Percentiles rank a stretch among this genome's conserved stretches.
phyloP scores from a whole-genome alignment of 2,329 filamentous ascomycete species.

The Aspergillus calidoustus region DNA sequence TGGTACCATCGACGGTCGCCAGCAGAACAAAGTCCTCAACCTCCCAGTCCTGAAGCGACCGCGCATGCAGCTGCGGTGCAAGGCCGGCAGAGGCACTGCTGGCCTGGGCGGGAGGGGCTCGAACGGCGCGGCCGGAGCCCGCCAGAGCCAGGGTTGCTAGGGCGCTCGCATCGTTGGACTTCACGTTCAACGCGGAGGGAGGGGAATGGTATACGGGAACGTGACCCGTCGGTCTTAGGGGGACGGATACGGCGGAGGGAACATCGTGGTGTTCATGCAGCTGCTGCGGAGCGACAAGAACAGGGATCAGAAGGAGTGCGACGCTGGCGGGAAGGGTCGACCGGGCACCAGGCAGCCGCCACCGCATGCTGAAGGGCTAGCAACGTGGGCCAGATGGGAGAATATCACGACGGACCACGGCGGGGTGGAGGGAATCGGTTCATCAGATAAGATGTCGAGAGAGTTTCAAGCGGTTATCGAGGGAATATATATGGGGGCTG shows the following conservation, averaged over 20 bases:
- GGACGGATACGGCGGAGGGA: constrained; percentile 34
- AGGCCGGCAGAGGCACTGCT: constrained; percentile 67
- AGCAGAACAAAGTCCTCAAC: constrained; percentile 99
- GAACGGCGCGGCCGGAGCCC: constrained; percentile 72
- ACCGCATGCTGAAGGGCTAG: constrained; percentile 60
- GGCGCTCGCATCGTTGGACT: constrained; percentile 80
- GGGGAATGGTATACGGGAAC: constrained; percentile 27
- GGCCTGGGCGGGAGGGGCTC: constrained; percentile 84
- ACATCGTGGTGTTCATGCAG: constrained; percentile 46
- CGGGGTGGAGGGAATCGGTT: constrained; percentile 5
- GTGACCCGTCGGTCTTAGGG: constrained; percentile 29
- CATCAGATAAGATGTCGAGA: constrained; percentile 14
- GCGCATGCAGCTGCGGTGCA: constrained; percentile 88
- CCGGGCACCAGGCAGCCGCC: constrained; percentile 66
- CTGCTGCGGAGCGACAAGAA: constrained; percentile 70
- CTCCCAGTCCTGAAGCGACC: constrained; percentile 98
- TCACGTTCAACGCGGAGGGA: constrained; percentile 37
- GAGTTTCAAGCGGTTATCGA: neutral
- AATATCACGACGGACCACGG: constrained; percentile 9
- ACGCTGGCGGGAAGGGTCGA: constrained; percentile 60
- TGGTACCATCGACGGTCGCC: constrained; percentile 98
- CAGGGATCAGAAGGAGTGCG: constrained; percentile 62
- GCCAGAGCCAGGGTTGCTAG: constrained; percentile 97
- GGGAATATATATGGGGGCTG: neutral
- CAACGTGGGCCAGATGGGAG: constrained; percentile 33